Conservation (phyloP, 805 yeast genomes). For the Lipomyces oligophaga region DNA sequence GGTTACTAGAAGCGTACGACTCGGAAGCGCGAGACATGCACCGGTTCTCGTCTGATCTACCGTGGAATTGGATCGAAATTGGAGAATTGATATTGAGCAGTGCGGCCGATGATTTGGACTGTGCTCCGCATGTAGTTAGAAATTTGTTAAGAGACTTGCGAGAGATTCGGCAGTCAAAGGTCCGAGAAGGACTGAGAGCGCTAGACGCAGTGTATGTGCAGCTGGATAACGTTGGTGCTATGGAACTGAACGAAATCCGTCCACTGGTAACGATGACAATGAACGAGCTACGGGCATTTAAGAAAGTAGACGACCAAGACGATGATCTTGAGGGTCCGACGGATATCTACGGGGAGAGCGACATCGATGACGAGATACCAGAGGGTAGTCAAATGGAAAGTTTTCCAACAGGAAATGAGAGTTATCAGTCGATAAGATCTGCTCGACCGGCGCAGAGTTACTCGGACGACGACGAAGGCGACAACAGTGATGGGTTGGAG, state of each 20-base stretch:
- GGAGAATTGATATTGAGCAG: conserved; percentile 61
- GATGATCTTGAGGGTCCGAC: conserved; percentile 16
- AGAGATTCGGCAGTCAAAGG: conserved; percentile 76
- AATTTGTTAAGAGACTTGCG: conserved; percentile 75
- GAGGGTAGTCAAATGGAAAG: no score
- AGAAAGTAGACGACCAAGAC: conserved; percentile 36
- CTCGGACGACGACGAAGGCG: conserved; percentile 14
- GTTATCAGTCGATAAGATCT: no score
- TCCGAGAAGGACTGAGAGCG: conserved; percentile 70
- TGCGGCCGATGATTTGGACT: conserved; percentile 76
- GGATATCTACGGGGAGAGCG: conserved; percentile 3
- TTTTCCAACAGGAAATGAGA: no score
- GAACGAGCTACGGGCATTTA: conserved; percentile 65
- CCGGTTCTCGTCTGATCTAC: conserved; percentile 60
- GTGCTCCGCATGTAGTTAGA: conserved; percentile 66
- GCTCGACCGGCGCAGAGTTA: conserved; percentile 5
- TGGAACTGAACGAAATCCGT: conserved; percentile 85
- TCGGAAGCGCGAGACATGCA: conserved; percentile 58
- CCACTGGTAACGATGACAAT: conserved; percentile 78
- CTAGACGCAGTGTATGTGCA: conserved; percentile 80
- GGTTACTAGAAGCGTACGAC: conserved; percentile 56
- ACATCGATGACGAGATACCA: conserved; percentile 12
- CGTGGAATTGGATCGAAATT: conserved; percentile 85
- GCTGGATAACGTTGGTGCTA: conserved; percentile 71
- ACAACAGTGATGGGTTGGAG: conserved; percentile 15